Evolutionary conservation across 371 early-diverging fungal species (phyloP).

Genomic region (Mortierella sp.): DNA sequence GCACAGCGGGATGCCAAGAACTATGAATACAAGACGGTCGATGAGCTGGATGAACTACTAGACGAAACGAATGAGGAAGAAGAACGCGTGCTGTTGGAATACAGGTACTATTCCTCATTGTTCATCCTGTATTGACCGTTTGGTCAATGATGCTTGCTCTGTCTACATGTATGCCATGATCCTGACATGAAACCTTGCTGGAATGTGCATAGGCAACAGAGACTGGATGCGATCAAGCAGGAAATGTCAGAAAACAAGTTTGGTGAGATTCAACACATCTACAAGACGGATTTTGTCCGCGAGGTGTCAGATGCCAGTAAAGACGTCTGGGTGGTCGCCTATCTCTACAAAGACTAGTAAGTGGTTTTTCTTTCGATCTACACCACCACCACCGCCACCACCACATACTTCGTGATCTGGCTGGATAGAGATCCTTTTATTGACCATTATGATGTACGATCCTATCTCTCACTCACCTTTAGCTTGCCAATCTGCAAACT

Average conservation of each 20-base stretch:
- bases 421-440: too few relatives aligned
- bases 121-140: neutral
- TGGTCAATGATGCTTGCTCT: neutral
- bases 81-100: conserved; percentile 83
- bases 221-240: conserved; percentile 62
- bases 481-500: conserved; percentile 84
- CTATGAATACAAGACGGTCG: conserved; percentile 72
- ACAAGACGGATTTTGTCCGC: conserved; percentile 89
- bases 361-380: too few relatives aligned
- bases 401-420: too few relatives aligned
- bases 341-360: conserved; percentile 80
- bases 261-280: conserved; percentile 87
- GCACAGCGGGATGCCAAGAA: conserved; percentile 68
- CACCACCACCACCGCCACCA: too few relatives aligned
- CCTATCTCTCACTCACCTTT: conserved; percentile 7
- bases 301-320: conserved; percentile 94
- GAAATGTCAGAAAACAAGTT: conserved; percentile 61
- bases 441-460: neutral
- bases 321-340: conserved; percentile 78
- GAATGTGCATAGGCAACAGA: conserved; percentile 65
- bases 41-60: conserved; percentile 93
- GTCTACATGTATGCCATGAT: neutral
- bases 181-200: neutral
- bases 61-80: conserved; percentile 85
- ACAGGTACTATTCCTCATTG: too few relatives aligned